Base-by-base conservation (phyloP, 495 filamentous ascomycete genomes). In the Podospora fimiseda region DNA sequence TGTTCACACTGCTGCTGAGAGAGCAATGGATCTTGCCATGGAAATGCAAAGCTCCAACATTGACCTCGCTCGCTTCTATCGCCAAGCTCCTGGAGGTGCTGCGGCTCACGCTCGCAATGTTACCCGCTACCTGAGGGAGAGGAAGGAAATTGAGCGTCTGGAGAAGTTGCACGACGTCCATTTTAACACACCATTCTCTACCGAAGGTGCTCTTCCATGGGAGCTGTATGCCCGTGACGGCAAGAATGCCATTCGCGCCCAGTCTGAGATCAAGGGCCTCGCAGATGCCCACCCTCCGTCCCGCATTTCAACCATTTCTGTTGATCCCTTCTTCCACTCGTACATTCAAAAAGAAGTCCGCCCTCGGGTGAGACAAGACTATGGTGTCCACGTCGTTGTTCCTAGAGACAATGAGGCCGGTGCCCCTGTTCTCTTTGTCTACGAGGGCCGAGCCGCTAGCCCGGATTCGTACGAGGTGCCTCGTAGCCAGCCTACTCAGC, bases 241-340 rank as follows among this genome's bases (percentile, higher is more conserved):
- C 53, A 93, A 89, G 76, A 93, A 88, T 62, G 80, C 80, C 6
- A 83, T 91, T 59, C 83, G 83, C 52, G 90, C 89, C 21, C 83
- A 87, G 48, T 80, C 81, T 13, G 89, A 94, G 57, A 87, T 96
- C 64, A 86, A 82, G 69, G 84, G 81, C 59, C 74, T 95, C 33
- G 80, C 95, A 53, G 82, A 82, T 48, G 83, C 83, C 47, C 88
- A 92, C 55, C 90, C 90, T 36, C 91, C 90, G 3, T 75, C 84
- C 15, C 81, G 87, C 47, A 73, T 95, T 45, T 74, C 79, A 18
- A 80, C 83, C 36, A 66, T 94, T 16, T 60, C 77, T 2, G 78
- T 96, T 9, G 88, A 96, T 67, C 84, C 89, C 0, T 95, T 95
- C 74, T 95, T 86, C 74, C 86, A 96, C 67, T 73, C 79, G 5